Evolutionary conservation across 129 eudicot species (phyloP).

Genomic region (Dittrichia graveolens): DNA sequence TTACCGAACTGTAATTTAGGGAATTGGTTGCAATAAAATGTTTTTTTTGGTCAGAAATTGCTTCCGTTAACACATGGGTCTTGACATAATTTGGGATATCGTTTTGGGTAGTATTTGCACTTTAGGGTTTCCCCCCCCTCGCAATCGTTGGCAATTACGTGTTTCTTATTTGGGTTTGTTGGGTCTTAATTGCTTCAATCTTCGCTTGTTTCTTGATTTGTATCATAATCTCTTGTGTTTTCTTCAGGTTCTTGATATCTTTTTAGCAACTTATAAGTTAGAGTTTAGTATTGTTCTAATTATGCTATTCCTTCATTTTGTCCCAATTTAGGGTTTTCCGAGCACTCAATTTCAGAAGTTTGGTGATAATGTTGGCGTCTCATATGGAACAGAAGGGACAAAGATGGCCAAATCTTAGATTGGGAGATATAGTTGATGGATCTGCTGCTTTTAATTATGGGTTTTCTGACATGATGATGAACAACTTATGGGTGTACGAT

Average conservation of each 20-base stretch:
- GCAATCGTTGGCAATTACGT: neutral
- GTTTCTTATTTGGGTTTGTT: neutral
- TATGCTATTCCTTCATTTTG: slow-evolving; percentile 4
- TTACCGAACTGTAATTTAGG: too few relatives aligned
- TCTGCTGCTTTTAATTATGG: slow-evolving; percentile 43
- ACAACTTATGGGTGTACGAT: slow-evolving; percentile 36
- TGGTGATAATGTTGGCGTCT: slow-evolving; percentile 36
- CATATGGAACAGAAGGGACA: slow-evolving; percentile 43
- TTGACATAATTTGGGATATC: slow-evolving; percentile 5
- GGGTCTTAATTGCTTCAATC: neutral
- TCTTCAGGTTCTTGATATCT: neutral
- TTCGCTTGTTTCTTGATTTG: slow-evolving; percentile 15
- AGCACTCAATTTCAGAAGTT: slow-evolving; percentile 6
- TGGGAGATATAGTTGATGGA: slow-evolving; percentile 48
- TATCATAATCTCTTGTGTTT: neutral
- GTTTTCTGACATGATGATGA: slow-evolving; percentile 37
- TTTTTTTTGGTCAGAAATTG: neutral
- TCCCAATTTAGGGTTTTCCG: slow-evolving; percentile 12
- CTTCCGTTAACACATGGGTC: neutral
- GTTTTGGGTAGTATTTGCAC: slow-evolving; percentile 3
- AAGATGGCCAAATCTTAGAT: slow-evolving; percentile 41
- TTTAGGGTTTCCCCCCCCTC: slow-evolving; percentile 8
- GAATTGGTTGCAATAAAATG: neutral
- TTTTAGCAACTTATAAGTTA: slow-evolving; percentile 1
- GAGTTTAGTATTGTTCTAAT: slow-evolving; percentile 1